Evolutionary conservation across 108 stramenopile species (phyloP).

Genomic region (Discostella pseudostelligera): DNA sequence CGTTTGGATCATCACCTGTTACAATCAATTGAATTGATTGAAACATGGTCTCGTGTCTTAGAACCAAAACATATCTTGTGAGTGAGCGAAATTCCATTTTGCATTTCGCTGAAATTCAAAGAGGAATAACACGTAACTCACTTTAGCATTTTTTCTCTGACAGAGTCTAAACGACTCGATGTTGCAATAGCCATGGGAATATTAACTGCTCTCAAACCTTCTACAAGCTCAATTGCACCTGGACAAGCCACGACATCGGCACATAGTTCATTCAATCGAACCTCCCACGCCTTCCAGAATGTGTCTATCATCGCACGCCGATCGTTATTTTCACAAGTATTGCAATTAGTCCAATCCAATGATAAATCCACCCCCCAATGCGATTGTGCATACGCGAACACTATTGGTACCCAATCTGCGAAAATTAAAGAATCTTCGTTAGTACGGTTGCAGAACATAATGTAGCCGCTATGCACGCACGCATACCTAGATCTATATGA

Average conservation of each 20-base stretch:
- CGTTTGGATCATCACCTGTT: conserved; percentile 67
- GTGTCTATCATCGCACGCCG: conserved; percentile 13
- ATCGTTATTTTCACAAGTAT: conserved; percentile 10
- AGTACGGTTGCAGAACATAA: too few species aligned
- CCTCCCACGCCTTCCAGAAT: conserved; percentile 69
- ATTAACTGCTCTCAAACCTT: conserved; percentile 27
- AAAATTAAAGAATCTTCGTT: not conserved
- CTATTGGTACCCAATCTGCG: conserved; percentile 76
- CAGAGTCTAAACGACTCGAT: conserved; percentile 55
- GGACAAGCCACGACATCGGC: conserved; percentile 56
- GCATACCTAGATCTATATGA: not conserved
- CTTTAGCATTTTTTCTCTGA: conserved; percentile 55
- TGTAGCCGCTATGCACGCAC: not conserved
- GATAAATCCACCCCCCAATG: conserved; percentile 45
- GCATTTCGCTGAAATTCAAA: too few species aligned
- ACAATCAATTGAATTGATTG: conserved; percentile 58
- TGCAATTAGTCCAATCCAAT: conserved; percentile 36
- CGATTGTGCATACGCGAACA: conserved; percentile 54
- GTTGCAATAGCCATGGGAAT: conserved; percentile 80
- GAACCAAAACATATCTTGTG: not conserved
- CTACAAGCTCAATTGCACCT: conserved; percentile 65
- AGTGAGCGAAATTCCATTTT: not conserved
- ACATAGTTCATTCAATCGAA: conserved; percentile 55
- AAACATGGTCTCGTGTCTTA: conserved; percentile 57
- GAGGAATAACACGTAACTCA: conserved; percentile 18